These are phyloP conservation scores for Acephala macrosclerotiorum DNA, from an alignment of 2,329 filamentous ascomycete species.

Conservation along the genomic window DNA sequence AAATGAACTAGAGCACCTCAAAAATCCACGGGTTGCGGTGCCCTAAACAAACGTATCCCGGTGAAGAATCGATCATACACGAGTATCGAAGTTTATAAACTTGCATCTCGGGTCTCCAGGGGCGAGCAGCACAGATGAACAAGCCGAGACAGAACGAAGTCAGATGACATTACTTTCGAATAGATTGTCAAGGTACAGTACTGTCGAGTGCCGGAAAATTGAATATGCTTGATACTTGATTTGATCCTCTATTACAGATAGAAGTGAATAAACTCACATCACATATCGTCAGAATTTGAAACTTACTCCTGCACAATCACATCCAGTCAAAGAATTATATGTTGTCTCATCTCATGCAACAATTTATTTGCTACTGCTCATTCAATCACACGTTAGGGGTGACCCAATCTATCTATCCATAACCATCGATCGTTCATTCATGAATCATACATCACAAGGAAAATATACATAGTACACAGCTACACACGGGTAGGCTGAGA, in stretches of 20 bases:
- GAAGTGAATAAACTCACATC: background rate
- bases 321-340: background rate
- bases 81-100: too few species aligned
- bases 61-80: too few species aligned
- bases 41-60: too few species aligned
- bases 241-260: too few species aligned
- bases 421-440: conserved; percentile 1
- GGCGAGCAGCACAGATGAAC: background rate
- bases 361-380: background rate
- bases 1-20: too few species aligned
- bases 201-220: too few species aligned
- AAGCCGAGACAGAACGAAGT: background rate
- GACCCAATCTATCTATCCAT: background rate
- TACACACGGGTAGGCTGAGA: background rate
- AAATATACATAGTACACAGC: conserved; percentile 8
- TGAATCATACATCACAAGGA: conserved; percentile 5
- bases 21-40: too few species aligned
- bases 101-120: too few species aligned
- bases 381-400: background rate
- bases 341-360: background rate
- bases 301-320: background rate
- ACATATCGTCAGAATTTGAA: background rate
- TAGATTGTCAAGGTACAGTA: too few species aligned
- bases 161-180: background rate
- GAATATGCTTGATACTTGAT: too few species aligned